Evolutionary conservation across 1,139 yeast genomes (phyloP).

Genomic region (Geotrichum cucujoidarum): DNA sequence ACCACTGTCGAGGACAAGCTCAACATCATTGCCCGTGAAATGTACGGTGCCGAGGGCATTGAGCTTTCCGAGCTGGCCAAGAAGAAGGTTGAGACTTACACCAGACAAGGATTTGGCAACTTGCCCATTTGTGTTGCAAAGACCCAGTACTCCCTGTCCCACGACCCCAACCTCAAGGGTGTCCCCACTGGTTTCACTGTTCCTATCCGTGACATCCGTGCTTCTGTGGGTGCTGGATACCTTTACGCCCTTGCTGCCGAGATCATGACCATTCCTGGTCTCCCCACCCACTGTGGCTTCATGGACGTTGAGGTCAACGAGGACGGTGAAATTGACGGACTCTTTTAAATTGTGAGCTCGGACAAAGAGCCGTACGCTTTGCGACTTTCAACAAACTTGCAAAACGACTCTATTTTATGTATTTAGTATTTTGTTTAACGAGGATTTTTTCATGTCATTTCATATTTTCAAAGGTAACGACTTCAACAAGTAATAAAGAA

Average conservation of each 20-base stretch:
- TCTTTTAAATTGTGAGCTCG: conserved; percentile 57
- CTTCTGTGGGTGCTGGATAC: conserved; percentile 95
- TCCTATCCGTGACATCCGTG: conserved; percentile 92
- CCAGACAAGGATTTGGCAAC: conserved; percentile 84
- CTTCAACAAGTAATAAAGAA: no score
- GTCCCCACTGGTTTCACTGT: conserved; percentile 91
- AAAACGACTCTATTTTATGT: background rate
- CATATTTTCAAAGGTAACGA: background rate
- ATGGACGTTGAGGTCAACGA: conserved; percentile 94
- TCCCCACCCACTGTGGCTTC: conserved; percentile 94
- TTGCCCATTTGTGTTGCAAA: conserved; percentile 96
- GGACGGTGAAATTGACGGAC: conserved; percentile 91
- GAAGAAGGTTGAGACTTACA: conserved; percentile 75
- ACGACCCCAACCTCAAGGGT: conserved; percentile 89
- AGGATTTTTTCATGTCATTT: conserved; percentile 6
- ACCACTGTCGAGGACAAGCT: conserved; percentile 78
- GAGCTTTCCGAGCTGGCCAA: conserved; percentile 84
- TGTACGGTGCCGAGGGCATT: conserved; percentile 93
- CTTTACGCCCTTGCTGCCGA: conserved; percentile 95
- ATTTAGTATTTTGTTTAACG: conserved; percentile 1
- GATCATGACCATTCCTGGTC: conserved; percentile 95
- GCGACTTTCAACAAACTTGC: conserved; percentile 13
- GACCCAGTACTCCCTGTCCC: conserved; percentile 94
- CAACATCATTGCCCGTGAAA: conserved; percentile 71
- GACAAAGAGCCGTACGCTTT: background rate